Percentiles rank a stretch among this genome's conserved stretches.
Conservation (phyloP, 305 asterid species). For the Fraxinus albicans region DNA sequence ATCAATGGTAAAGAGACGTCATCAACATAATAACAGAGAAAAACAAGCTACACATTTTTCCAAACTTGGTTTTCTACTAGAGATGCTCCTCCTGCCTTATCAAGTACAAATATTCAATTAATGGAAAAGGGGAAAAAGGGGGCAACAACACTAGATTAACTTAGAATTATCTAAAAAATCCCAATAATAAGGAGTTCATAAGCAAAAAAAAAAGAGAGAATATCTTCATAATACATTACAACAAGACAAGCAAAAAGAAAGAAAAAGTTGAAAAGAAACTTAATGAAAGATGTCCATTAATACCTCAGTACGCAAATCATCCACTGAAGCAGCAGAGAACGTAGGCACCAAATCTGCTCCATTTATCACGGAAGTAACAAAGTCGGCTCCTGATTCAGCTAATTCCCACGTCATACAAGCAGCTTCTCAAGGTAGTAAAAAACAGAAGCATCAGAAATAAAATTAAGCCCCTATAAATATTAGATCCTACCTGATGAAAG, state of each 20-base stretch:
- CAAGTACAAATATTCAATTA: not conserved
- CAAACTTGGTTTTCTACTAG: not conserved
- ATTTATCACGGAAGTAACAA: slow-evolving; percentile 75
- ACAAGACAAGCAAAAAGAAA: not conserved
- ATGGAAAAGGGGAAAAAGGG: not conserved
- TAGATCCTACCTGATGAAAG: slow-evolving; percentile 13
- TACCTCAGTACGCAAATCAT: slow-evolving; percentile 96
- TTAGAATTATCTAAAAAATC: not conserved
- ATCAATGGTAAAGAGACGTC: not conserved
- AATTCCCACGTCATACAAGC: slow-evolving; percentile 99
- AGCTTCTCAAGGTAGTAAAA: slow-evolving; percentile 49
- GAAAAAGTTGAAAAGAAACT: not conserved
- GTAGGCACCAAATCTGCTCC: slow-evolving; percentile 98
- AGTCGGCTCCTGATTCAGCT: slow-evolving; percentile 86
- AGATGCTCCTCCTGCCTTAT: not conserved
- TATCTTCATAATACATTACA: not conserved
- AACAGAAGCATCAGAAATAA: slow-evolving; percentile 6
- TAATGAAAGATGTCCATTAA: not conserved
- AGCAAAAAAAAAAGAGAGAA: not conserved
- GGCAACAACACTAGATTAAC: not conserved
- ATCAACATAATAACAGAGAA: not conserved
- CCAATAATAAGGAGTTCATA: not conserved
- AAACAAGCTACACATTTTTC: not conserved
- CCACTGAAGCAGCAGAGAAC: slow-evolving; percentile 94
- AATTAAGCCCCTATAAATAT: not conserved